Evolutionary conservation across 495 filamentous ascomycete genomes (phyloP), one percentile per base, ranked within the genome.

Genomic region (Collariella sp.): DNA sequence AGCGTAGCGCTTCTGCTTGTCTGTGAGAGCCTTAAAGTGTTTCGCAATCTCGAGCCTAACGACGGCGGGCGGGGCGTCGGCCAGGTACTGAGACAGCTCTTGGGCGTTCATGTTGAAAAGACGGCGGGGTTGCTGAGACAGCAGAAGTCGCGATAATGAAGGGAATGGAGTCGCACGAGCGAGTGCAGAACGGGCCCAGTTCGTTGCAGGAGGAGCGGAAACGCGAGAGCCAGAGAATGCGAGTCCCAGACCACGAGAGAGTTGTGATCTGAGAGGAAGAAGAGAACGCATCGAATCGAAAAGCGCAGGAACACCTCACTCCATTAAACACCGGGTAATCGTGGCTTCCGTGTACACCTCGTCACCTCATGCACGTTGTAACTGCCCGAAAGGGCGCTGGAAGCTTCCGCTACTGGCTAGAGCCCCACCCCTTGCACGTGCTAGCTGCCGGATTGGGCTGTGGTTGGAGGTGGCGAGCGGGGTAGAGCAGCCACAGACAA

Each of bases 21-120:
- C 82, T 38, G 77, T 82, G 51, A 98, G 72, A 12, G 86, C 81
- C 39, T 89, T 83, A 68, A 96, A 98, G 68, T 96, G 93, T 50
- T 85, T 82, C 71, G 87, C 88, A 66, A 96, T 87, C 62, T 86
- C 83, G 31, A 98, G 79, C 18, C 83, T 80, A 41, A 95, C 91
- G 50, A 95, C 82, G 16, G 82, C 83, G 0, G 93, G 93, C 18
- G 93, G 93, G 42, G 83, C 83, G 74, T 98, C 93, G 13, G 91
- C 90, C 41, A 90, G 78, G 70, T 91, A 95, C 60, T 91, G 86
- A 57, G 75, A 76, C 49, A 73, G 72, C 62, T 77, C 75, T 54
- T 77, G 70, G 26, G 73, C 66, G 59, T 82, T 73, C 76, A 80
- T 69, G 48, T 40, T 63, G 56, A 57, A 15, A 11, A 56, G 36